phyloP scores from a whole-genome alignment of 768 basidiomycete species.

The Fibroporia radiculosa region DNA sequence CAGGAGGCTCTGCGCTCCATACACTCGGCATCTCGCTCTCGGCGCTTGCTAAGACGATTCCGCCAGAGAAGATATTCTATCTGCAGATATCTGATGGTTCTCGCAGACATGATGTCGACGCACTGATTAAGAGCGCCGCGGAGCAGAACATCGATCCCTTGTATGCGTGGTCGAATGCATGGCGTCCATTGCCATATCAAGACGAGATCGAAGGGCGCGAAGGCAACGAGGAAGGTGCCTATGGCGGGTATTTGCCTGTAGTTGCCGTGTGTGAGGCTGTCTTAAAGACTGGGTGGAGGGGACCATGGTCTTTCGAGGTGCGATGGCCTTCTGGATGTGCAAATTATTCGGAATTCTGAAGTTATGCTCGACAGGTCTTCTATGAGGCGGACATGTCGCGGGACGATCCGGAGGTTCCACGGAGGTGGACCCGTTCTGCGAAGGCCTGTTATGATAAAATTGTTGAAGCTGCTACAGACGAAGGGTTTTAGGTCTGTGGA shows the following conservation, averaged over 20 bases:
- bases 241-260: constrained; percentile 21
- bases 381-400: constrained; percentile 17
- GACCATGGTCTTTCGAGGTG: constrained; percentile 24
- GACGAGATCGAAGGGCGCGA: constrained; percentile 10
- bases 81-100: constrained; percentile 26
- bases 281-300: constrained; percentile 22
- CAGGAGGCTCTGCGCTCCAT: constrained; percentile 8
- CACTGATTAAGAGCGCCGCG: constrained; percentile 12
- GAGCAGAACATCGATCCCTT: constrained; percentile 18
- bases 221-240: constrained; percentile 5
- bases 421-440: constrained; percentile 17
- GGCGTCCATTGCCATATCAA: constrained; percentile 22
- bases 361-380: constrained; percentile 13
- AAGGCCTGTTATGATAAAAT: constrained; percentile 12
- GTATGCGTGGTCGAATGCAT: constrained; percentile 23
- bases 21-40: constrained; percentile 15
- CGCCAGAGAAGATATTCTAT: constrained; percentile 23
- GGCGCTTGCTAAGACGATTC: constrained; percentile 14
- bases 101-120: constrained; percentile 11
- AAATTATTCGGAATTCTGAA: not conserved
- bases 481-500: constrained; percentile 7
- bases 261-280: constrained; percentile 20
- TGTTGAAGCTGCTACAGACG: constrained; percentile 10
- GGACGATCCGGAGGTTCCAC: constrained; percentile 13
- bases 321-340: not conserved